These are phyloP conservation scores for Hypoxylon trugodes DNA, from an alignment of 495 filamentous ascomycete species.

Conservation along the genomic window DNA sequence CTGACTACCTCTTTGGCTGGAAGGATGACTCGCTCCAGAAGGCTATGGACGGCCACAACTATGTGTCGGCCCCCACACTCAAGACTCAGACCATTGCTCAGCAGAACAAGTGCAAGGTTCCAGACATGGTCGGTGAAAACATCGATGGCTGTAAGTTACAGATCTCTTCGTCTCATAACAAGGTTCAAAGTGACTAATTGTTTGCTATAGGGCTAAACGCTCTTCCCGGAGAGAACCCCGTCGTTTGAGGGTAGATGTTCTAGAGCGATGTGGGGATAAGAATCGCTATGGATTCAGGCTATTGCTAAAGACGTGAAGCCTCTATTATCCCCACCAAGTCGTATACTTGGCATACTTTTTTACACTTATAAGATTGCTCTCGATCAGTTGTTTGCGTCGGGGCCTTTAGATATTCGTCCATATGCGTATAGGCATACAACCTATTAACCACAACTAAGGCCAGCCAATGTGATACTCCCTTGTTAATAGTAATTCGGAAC, in stretches of 20 bases:
- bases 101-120: conserved; percentile 47
- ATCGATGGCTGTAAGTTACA: conserved; percentile 46
- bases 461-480: no score
- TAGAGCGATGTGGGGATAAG: not conserved
- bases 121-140: conserved; percentile 43
- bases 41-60: conserved; percentile 45
- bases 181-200: not conserved
- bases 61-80: conserved; percentile 44
- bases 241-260: conserved; percentile 5
- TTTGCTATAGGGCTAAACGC: conserved; percentile 22
- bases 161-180: not conserved
- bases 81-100: conserved; percentile 41
- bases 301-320: not conserved
- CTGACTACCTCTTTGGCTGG: conserved; percentile 48
- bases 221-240: conserved; percentile 28
- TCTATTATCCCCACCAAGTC: not conserved
- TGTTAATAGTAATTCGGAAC: no score
- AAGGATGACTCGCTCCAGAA: conserved; percentile 45
- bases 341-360: no score
- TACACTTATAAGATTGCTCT: no score
- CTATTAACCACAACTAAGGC: no score
- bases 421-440: no score
- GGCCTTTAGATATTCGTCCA: no score
- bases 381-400: no score
- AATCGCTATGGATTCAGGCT: not conserved